Evolutionary conservation across 345 rosid genomes (phyloP), one percentile per base, ranked within the genome.

Genomic region (Microcos paniculata): DNA sequence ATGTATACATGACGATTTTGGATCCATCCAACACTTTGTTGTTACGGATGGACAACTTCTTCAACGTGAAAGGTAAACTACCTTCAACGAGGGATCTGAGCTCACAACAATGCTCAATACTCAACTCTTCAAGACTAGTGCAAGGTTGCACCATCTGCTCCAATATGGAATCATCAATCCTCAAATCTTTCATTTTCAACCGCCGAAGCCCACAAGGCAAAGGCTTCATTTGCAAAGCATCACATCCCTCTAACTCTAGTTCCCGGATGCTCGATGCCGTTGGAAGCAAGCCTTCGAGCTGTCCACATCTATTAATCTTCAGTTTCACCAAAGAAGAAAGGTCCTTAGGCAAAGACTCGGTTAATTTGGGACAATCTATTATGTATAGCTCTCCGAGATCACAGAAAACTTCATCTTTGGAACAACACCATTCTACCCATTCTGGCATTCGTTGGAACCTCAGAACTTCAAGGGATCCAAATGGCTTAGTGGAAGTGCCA

Each of bases 41-140:
- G 10, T 0, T 0, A 1, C 0, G 1, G 13, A 66, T 45, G 0
- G 0, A 0, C 15, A 66, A 7, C 14, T 43, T 0, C 71, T 45
- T 66, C 14, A 66, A 14, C 53, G n/a, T 66, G 1, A 3, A 2
- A 3, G 71, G 33, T 1, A 65, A 30, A 6, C 33, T 21, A 42
- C 5, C n/a, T 26, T 66, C 35, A 8, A 53, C 14, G 45, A 66
- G 55, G 38, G 35, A 66, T 66, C 3, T 0, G 6, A 66, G 10
- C 2, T 16, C 12, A 6, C 1, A 24, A 66, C 33, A 66, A 66
- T n/a, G n/a, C n/a, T n/a, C n/a, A n/a, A n/a, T n/a, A n/a, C n/a
- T n/a, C n/a, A n/a, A n/a, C n/a, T n/a, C n/a, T n/a, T n/a, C n/a
- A n/a, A n/a, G n/a, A n/a, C n/a, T n/a, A n/a, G n/a, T n/a, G n/a